Evolutionary conservation across 129 eudicot species (phyloP).

Genomic region (Tagetes erecta): DNA sequence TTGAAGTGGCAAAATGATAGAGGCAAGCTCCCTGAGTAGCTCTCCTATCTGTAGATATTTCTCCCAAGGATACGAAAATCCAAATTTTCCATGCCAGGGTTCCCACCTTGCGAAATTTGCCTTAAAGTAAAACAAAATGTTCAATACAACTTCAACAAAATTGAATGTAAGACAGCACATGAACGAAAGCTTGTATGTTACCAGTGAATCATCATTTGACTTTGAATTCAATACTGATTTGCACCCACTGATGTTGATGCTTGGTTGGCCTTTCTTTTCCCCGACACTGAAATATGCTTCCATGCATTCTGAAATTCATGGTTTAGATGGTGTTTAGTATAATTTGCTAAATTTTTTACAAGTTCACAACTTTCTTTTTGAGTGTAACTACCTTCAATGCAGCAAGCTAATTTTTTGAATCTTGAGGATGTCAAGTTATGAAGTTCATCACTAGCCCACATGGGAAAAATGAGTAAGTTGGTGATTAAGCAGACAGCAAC

Average conservation of each 20-base stretch:
- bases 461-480: conserved; percentile 65
- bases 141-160: not conserved
- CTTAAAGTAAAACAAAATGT: conserved; percentile 28
- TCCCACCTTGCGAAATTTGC: conserved; percentile 88
- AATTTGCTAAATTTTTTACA: conserved; percentile 3
- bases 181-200: conserved; percentile 25
- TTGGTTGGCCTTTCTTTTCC: conserved; percentile 45
- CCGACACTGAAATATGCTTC: conserved; percentile 53
- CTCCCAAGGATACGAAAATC: conserved; percentile 72
- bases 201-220: conserved; percentile 79
- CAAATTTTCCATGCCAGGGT: conserved; percentile 93
- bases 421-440: conserved; percentile 56
- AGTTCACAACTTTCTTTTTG: not conserved
- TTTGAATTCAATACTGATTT: conserved; percentile 67
- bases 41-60: conserved; percentile 69
- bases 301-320: conserved; percentile 56
- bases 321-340: conserved; percentile 9
- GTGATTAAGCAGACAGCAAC: conserved; percentile 62
- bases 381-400: conserved; percentile 56
- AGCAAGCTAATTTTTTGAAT: conserved; percentile 58
- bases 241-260: conserved; percentile 45
- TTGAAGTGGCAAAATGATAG: conserved; percentile 53
- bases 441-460: conserved; percentile 89
- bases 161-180: not conserved
- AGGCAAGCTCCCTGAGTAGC: conserved; percentile 62